Conservation (phyloP, 192 early-diverging fungal genomes). For the Rhizophlyctis rosea region DNA sequence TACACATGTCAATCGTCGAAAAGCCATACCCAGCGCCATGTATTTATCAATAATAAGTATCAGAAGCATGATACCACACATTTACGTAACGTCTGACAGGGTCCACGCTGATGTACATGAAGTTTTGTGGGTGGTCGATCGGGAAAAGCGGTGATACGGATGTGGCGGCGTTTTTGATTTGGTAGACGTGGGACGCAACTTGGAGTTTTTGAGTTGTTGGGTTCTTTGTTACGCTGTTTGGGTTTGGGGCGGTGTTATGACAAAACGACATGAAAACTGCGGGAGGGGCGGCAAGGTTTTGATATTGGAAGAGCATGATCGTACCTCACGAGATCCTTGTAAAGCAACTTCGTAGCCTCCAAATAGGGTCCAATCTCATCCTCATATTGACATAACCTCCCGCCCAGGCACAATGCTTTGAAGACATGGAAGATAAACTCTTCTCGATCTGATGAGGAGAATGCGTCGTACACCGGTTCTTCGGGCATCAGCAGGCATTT, state of each 20-base stretch:
- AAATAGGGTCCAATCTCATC: conserved; percentile 48
- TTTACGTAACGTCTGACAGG: conserved; percentile 38
- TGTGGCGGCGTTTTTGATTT: conserved; percentile 34
- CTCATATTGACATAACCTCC: conserved; percentile 54
- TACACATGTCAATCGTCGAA: too few species aligned
- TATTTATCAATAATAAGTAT: conserved; percentile 43
- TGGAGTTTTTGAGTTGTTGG: conserved; percentile 21
- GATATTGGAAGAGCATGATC: too few species aligned
- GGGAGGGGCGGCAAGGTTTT: too few species aligned
- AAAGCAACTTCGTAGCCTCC: conserved; percentile 40
- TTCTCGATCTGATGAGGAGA: conserved; percentile 34
- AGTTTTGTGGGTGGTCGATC: conserved; percentile 56
- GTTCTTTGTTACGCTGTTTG: conserved; percentile 43
- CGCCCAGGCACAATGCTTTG: conserved; percentile 47
- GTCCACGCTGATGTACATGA: conserved; percentile 49
- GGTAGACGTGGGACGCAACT: conserved; percentile 40
- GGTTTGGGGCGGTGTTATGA: too few species aligned
- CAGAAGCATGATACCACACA: conserved; percentile 53
- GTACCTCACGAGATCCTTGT: conserved; percentile 44
- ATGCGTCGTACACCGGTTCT: conserved; percentile 34
- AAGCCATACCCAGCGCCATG: too few species aligned
- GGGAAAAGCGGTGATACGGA: conserved; percentile 53
- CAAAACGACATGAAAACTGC: too few species aligned
- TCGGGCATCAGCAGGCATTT: conserved; percentile 41
- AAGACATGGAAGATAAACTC: conserved; percentile 58